phyloP scores from a whole-genome alignment of 441 rosid genomes.

The Aleurites moluccanus region DNA sequence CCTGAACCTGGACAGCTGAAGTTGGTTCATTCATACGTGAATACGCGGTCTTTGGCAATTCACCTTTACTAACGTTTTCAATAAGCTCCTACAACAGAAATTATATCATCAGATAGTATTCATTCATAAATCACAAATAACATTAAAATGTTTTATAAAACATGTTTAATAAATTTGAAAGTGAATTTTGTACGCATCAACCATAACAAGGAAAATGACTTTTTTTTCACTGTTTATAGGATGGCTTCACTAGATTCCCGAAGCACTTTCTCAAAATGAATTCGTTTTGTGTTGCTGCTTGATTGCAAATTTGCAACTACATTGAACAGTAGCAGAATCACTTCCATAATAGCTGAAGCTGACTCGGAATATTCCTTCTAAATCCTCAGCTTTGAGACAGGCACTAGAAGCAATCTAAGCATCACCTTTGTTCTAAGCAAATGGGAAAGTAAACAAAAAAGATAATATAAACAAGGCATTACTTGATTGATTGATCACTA shows the following conservation, averaged over 20 bases:
- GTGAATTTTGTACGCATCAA: background rate
- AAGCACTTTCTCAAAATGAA: background rate
- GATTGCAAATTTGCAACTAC: too few relatives aligned
- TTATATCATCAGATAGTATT: constrained; percentile 10
- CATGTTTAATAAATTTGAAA: background rate
- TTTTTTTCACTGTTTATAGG: background rate
- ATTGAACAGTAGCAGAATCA: background rate
- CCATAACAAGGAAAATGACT: background rate
- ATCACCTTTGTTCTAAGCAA: background rate
- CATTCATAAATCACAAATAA: background rate
- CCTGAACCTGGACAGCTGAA: constrained; percentile 35
- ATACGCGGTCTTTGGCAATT: constrained; percentile 71
- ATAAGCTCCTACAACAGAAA: constrained; percentile 65
- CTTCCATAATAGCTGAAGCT: background rate
- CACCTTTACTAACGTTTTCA: constrained; percentile 69
- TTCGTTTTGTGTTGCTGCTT: too few relatives aligned
- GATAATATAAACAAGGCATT: too few relatives aligned
- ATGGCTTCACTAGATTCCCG: background rate
- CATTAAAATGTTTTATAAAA: background rate
- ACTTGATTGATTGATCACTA: too few relatives aligned
- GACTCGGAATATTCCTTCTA: background rate
- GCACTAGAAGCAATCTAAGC: background rate
- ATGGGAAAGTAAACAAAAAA: background rate
- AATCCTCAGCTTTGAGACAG: too few relatives aligned
- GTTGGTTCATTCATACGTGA: constrained; percentile 67